These are phyloP conservation scores for Evernia prunastri DNA, from an alignment of 495 filamentous ascomycete species.

Conservation along the genomic window DNA sequence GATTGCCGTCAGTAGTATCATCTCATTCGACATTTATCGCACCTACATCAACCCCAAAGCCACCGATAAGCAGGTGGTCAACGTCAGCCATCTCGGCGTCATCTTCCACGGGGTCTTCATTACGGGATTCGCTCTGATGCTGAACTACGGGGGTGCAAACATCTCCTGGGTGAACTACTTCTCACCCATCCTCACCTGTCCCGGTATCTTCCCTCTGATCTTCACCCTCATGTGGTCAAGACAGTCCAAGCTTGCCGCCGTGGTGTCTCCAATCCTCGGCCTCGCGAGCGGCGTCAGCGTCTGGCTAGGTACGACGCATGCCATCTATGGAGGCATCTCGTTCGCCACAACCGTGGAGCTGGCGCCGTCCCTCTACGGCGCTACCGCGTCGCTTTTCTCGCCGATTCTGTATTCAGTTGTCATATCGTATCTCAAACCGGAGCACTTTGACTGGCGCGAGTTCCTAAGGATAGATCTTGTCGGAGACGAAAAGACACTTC, in stretches of 20 bases:
- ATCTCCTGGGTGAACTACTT: conserved; percentile 39
- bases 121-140: conserved; percentile 38
- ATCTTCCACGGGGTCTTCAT: conserved; percentile 43
- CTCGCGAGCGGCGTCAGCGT: neutral
- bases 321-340: conserved; percentile 38
- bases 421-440: conserved; percentile 28
- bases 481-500: conserved; percentile 18
- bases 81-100: conserved; percentile 42
- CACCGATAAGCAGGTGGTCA: conserved; percentile 37
- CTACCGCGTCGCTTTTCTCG: conserved; percentile 28
- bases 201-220: conserved; percentile 42
- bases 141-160: conserved; percentile 38
- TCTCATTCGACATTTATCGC: conserved; percentile 51
- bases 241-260: neutral
- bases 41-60: conserved; percentile 46
- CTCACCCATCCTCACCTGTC: conserved; percentile 40
- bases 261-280: neutral
- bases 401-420: conserved; percentile 26
- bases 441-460: conserved; percentile 31
- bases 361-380: conserved; percentile 31
- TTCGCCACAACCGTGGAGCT: conserved; percentile 37
- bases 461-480: conserved; percentile 22
- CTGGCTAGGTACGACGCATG: conserved; percentile 26
- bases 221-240: conserved; percentile 43
- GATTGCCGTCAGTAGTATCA: conserved; percentile 46